Evolutionary conservation across 345 rosid genomes (phyloP), one percentile per base, ranked within the genome.

Genomic region (Excoecaria agallocha): DNA sequence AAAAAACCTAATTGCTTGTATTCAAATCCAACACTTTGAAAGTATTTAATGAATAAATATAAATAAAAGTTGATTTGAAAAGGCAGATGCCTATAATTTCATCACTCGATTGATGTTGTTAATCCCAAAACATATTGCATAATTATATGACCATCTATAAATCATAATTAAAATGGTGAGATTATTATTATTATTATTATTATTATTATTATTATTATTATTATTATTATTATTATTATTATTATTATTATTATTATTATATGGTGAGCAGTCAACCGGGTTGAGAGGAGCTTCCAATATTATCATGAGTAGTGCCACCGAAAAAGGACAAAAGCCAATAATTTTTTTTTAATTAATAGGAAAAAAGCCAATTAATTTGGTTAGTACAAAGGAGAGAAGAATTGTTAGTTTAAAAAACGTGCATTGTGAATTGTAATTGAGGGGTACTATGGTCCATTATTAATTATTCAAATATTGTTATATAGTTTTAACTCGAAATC

Each of bases 61-160:
- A 20, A 39, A 50, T 13, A 52, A 54, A 48, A 57, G 69, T 43
- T 43, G 64, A 69, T 16, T 22, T 60, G 17, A 19, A 8, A 48
- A 55, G 60, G 50, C 13, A 54, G 58, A 19, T 55, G 77, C 43
- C 57, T 30, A 73, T 78, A 68, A 78, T 70, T 74, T 19, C 67
- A 69, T 64, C 69, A 56, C 71, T 70, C 51, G 80, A 77, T 71
- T 66, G 72, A 41, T 72, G 19, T 77, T 66, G 66, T 39, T 57
- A 56, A 71, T 66, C 71, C 60, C 72, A 9, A 54, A 66, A 49
- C 67, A 56, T 11, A 37, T 59, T 71, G 45, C 80, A 43, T 65
- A 71, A 35, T 56, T 63, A 70, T 61, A 77, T 71, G 60, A 45
- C 30, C 46, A 39, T 20, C 25, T 48, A 67, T 43, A 43, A 71